Conservation (phyloP, 1,284 basidiomycete genomes). For the Sporisorium scitamineum region DNA sequence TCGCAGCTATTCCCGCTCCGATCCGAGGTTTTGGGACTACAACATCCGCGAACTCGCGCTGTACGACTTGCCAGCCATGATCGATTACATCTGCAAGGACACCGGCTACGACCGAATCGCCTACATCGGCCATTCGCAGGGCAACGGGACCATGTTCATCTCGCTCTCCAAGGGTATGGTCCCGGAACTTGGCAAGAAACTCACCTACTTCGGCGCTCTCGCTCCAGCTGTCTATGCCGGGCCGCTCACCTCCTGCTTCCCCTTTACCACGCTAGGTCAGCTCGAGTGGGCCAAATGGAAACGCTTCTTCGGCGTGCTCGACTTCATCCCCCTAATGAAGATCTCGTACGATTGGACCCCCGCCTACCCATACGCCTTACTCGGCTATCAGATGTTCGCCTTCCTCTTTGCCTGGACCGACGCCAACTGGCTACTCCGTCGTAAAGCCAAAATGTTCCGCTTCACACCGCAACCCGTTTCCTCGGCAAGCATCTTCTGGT, state of each 20-base stretch:
- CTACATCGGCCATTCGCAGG: constrained; percentile 75
- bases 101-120: constrained; percentile 75
- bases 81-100: constrained; percentile 74
- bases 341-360: constrained; percentile 74
- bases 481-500: constrained; percentile 74
- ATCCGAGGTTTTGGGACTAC: constrained; percentile 77
- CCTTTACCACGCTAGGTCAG: constrained; percentile 70
- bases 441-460: constrained; percentile 77
- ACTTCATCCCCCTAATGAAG: constrained; percentile 77
- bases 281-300: constrained; percentile 74
- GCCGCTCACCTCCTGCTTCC: constrained; percentile 75
- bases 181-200: constrained; percentile 74
- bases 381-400: constrained; percentile 74
- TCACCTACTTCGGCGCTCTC: constrained; percentile 75
- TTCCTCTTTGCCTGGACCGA: constrained; percentile 77
- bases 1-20: constrained; percentile 71
- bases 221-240: constrained; percentile 77
- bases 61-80: constrained; percentile 76
- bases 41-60: constrained; percentile 76
- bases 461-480: constrained; percentile 76
- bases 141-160: constrained; percentile 72
- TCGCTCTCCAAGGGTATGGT: constrained; percentile 73
- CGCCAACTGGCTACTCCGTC: constrained; percentile 73
- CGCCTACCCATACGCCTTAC: constrained; percentile 69
- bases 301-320: constrained; percentile 74